phyloP scores from a whole-genome alignment of 331 rosid genomes.

The Rhamnella rubrinervis region DNA sequence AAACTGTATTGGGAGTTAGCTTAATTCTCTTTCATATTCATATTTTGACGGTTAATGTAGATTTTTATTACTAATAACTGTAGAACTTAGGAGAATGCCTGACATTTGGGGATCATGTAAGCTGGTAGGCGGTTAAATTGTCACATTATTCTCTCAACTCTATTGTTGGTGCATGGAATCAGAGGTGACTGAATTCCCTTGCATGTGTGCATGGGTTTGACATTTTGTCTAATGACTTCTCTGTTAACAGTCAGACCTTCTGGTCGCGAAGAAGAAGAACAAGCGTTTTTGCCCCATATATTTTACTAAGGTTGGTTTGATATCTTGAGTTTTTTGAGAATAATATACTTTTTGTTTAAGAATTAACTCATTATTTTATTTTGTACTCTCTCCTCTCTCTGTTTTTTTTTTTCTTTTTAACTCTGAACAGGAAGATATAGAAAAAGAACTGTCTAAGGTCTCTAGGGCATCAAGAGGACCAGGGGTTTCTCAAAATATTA shows the following conservation, averaged over 20 bases:
- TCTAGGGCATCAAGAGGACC: slow-evolving; percentile 65
- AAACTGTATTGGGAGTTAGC: too few relatives aligned
- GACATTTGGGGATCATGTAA: background rate
- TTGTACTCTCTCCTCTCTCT: too few relatives aligned
- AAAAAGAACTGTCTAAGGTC: slow-evolving; percentile 69
- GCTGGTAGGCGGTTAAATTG: background rate
- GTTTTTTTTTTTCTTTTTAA: slow-evolving; percentile 17
- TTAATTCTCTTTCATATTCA: too few relatives aligned
- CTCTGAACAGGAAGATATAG: slow-evolving; percentile 80
- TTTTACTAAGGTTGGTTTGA: slow-evolving; percentile 74
- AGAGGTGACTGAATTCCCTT: slow-evolving; percentile 1
- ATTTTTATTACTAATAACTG: background rate
- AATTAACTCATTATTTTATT: background rate
- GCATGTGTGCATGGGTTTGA: background rate
- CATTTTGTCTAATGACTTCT: slow-evolving; percentile 21
- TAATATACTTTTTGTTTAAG: background rate
- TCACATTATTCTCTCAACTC: background rate
- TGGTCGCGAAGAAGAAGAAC: slow-evolving; percentile 83
- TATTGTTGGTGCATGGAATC: background rate
- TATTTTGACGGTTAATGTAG: background rate
- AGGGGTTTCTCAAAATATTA: slow-evolving; percentile 71
- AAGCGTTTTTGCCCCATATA: slow-evolving; percentile 93
- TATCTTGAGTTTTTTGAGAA: slow-evolving; percentile 12
- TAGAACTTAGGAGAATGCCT: background rate
- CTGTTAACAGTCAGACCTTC: slow-evolving; percentile 78